These are phyloP conservation scores for Blepharisma japonicum DNA, from an alignment of 73 alveolate genomes.

Conservation along the genomic window DNA sequence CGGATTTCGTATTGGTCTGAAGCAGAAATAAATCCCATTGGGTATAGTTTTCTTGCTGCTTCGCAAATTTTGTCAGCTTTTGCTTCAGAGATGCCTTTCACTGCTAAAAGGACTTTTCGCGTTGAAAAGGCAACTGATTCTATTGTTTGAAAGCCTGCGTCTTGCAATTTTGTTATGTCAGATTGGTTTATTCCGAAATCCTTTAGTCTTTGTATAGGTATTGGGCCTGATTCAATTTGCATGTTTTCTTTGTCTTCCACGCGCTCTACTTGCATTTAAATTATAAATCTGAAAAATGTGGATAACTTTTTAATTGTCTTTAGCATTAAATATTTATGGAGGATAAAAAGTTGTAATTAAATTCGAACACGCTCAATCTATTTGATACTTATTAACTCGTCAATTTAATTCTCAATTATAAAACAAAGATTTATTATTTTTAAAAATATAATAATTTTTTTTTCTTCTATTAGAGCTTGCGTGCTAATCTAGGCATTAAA, in stretches of 20 bases:
- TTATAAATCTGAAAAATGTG: no score
- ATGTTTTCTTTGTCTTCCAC: neutral
- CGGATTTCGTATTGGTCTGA: conserved; percentile 68
- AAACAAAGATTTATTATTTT: no score
- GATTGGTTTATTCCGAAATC: conserved; percentile 76
- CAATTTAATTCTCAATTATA: no score
- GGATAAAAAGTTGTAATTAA: no score
- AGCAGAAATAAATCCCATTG: conserved; percentile 82
- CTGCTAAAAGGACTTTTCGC: conserved; percentile 67
- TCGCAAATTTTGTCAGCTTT: conserved; percentile 85
- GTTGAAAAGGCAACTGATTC: conserved; percentile 88
- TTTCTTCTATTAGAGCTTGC: no score
- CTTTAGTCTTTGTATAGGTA: conserved; percentile 2
- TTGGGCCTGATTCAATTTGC: neutral
- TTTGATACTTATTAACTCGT: no score
- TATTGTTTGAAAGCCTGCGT: conserved; percentile 88
- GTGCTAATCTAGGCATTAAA: no score
- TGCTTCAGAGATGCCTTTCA: conserved; percentile 88
- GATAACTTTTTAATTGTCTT: no score
- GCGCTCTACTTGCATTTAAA: no score
- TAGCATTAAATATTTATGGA: no score
- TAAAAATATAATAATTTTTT: no score
- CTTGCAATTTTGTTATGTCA: conserved; percentile 84
- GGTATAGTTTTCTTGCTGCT: conserved; percentile 65
- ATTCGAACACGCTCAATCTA: no score